A percentile compares a stretch with the other conserved stretches of the same genome.
Evolutionary conservation across 441 rosid species (phyloP).

Genomic region (Populus tomentosa): DNA sequence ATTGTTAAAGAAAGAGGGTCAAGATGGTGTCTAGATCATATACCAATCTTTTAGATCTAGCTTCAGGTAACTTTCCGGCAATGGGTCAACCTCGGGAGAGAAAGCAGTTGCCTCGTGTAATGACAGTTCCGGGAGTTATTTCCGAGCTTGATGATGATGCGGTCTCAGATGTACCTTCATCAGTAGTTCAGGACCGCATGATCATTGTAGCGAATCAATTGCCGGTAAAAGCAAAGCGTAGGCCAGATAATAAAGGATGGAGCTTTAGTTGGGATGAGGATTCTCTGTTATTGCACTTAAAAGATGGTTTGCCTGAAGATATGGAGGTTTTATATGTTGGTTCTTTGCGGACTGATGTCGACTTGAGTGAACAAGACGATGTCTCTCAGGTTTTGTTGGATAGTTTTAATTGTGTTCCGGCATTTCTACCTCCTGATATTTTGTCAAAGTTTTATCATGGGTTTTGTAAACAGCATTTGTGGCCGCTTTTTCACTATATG

Average conservation of each 20-base stretch:
- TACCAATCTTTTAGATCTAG: constrained; percentile 80
- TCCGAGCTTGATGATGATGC: constrained; percentile 82
- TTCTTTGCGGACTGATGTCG: constrained; percentile 56
- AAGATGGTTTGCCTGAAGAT: constrained; percentile 76
- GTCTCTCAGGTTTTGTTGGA: constrained; percentile 69
- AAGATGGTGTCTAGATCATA: constrained; percentile 75
- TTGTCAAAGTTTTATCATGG: constrained; percentile 68
- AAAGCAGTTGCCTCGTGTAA: constrained; percentile 61
- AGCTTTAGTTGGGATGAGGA: constrained; percentile 80
- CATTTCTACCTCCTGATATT: constrained; percentile 65
- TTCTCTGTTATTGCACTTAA: constrained; percentile 53
- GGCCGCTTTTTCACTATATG: constrained; percentile 85
- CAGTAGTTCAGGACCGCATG: constrained; percentile 55
- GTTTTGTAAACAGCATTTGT: constrained; percentile 75
- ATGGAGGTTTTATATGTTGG: constrained; percentile 84
- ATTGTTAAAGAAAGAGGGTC: constrained; percentile 8
- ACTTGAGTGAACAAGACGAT: constrained; percentile 60
- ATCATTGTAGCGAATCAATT: constrained; percentile 69
- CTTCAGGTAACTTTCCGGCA: constrained; percentile 70
- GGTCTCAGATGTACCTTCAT: constrained; percentile 59
- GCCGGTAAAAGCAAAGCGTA: constrained; percentile 75
- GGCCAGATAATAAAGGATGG: constrained; percentile 80
- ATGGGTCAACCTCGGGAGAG: constrained; percentile 55
- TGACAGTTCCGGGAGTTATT: constrained; percentile 73
- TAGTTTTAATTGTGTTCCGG: constrained; percentile 72